Evolutionary conservation across 495 filamentous ascomycete species (phyloP).

Genomic region (Xylaria palmicola): DNA sequence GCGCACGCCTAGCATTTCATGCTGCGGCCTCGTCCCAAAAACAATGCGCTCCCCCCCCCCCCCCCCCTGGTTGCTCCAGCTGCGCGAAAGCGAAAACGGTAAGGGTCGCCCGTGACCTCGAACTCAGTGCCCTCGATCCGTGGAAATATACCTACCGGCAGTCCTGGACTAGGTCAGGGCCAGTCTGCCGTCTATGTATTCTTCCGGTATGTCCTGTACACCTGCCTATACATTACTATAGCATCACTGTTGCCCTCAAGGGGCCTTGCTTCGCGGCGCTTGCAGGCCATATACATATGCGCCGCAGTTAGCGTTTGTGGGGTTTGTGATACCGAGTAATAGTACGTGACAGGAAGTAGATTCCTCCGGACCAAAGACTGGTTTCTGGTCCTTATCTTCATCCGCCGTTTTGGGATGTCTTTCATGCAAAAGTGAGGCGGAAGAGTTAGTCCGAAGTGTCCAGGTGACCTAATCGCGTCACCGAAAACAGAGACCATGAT

Average conservation of each 20-base stretch:
- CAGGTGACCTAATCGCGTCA: conserved; percentile 14
- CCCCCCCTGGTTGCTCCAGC: too few relatives aligned
- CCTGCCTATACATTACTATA: neutral
- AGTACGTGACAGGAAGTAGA: too few relatives aligned
- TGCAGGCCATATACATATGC: neutral
- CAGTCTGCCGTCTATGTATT: too few relatives aligned
- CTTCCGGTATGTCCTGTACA: too few relatives aligned
- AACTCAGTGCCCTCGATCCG: neutral
- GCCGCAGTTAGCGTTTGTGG: conserved; percentile 6
- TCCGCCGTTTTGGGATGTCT: neutral
- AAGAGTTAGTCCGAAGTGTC: neutral
- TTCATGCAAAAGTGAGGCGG: neutral
- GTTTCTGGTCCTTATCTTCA: conserved; percentile 5
- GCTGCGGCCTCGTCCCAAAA: neutral
- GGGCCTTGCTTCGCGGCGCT: neutral
- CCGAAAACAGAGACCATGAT: neutral
- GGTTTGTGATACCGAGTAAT: neutral
- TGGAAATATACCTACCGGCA: too few relatives aligned
- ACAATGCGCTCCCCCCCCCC: neutral
- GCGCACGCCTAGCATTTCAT: neutral
- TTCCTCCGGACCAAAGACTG: neutral
- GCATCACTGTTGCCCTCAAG: neutral
- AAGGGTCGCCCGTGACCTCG: neutral
- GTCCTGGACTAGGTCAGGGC: too few relatives aligned
- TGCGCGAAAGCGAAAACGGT: conserved; percentile 2